Base-by-base conservation (phyloP, 768 basidiomycete species). In the Mycena leptocephala region DNA sequence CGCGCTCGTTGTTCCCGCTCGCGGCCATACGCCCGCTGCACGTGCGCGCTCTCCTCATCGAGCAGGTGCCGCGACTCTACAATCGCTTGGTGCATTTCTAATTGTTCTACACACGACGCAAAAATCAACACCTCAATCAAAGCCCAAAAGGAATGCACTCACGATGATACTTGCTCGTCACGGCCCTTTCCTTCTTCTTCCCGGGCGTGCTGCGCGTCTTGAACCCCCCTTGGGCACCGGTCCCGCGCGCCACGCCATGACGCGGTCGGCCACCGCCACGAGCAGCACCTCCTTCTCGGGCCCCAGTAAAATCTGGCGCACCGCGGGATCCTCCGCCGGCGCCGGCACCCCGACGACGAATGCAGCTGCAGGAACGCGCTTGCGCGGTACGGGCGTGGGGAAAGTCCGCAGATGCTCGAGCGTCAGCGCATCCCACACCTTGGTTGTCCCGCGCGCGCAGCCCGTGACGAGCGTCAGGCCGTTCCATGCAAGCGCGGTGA, bases 231-330 rank as follows among this genome's bases (percentile, higher is more conserved):
- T 82, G 0, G 83, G 79, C 14, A 88, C 85, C 2, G 85, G 86
- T 5, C 91, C 93, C 7, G 92, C 91, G 78, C 89, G 90, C 94
- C 95, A 96, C 1, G 93, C 88, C 82, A 94, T 85, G 3, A 95
- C 90, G 51, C 89, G 85, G 73, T 90, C 91, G 11, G 92, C 95
- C 5, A 93, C 89, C 37, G 87, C 86, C 14, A 91, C 92, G 56
- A 95, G 81, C 28, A 96, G 72, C 14, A 91, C 83, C 63, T 94
- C 89, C 66, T 82, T 85, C 41, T 90, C 90, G 4, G 88, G 82
- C 53, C 88, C 88, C 9, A 96, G 78, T 14, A 92, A 70, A 37
- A 96, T 92, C 79, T 91, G 90, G 39, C 85, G 86, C 22, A 95
- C 93, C 1, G 80, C 87, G 0, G 82, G 79, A 13, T 86, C 85